phyloP scores from a whole-genome alignment of 108 stramenopile genomes.

The Cyclotella distinguenda region DNA sequence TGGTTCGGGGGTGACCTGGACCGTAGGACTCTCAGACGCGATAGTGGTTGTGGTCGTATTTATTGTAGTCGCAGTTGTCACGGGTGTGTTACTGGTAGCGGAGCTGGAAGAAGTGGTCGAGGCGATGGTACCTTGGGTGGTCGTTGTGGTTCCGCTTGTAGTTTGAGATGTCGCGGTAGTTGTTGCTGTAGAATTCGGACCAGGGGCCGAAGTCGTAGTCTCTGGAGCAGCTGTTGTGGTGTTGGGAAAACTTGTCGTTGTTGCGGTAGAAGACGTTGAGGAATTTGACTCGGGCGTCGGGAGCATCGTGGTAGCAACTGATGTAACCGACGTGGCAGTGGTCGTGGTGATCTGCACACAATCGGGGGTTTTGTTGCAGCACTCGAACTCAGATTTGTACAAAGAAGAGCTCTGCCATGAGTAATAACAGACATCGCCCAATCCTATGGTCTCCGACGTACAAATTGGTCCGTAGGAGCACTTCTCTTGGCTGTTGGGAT shows the following conservation, averaged over 20 bases:
- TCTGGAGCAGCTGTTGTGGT: neutral
- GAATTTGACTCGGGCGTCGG: neutral
- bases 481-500: neutral
- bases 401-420: conserved; percentile 7
- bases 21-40: neutral
- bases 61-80: neutral
- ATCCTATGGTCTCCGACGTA: neutral
- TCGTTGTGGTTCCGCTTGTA: neutral
- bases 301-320: neutral
- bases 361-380: too few species aligned
- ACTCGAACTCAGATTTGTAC: too few species aligned
- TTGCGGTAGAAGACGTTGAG: neutral
- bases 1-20: neutral
- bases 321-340: neutral
- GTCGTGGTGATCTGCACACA: neutral
- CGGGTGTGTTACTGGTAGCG: neutral
- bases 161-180: neutral
- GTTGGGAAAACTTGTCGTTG: neutral
- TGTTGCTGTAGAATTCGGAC: neutral
- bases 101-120: neutral
- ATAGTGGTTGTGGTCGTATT: neutral
- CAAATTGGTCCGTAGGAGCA: neutral
- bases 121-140: neutral
- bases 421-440: neutral
- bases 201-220: neutral